Percentiles rank a stretch among this genome's conserved stretches.
phyloP scores from a whole-genome alignment of 208 protist species.

The Acanthamoeba healyi region DNA sequence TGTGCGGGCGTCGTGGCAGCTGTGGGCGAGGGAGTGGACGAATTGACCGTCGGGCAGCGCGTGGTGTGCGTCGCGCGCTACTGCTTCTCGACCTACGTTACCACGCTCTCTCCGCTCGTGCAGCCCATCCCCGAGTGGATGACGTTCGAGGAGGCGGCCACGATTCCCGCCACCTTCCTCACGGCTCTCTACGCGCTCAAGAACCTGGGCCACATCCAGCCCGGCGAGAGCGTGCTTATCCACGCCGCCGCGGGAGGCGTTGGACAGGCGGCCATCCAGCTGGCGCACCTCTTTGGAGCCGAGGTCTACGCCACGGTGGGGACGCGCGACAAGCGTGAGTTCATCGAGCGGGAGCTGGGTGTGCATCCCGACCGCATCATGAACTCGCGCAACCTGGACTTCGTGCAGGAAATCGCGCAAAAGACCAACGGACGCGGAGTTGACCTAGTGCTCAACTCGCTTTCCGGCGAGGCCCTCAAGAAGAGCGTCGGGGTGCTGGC shows the following conservation, averaged over 20 bases:
- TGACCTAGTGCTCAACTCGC: constrained; percentile 89
- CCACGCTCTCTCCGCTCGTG: constrained; percentile 53
- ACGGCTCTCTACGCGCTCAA: constrained; percentile 78
- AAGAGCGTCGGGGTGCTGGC: constrained; percentile 76
- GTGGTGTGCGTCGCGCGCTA: constrained; percentile 84
- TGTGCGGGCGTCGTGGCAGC: constrained; percentile 82
- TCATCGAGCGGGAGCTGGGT: constrained; percentile 57
- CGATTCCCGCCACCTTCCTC: constrained; percentile 82
- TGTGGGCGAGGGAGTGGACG: constrained; percentile 72
- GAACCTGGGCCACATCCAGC: constrained; percentile 58
- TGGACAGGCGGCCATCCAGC: constrained; percentile 68
- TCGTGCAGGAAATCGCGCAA: constrained; percentile 14
- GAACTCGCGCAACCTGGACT: constrained; percentile 74
- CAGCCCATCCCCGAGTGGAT: constrained; percentile 78
- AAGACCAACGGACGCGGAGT: constrained; percentile 83
- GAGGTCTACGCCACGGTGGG: constrained; percentile 65
- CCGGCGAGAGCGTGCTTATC: constrained; percentile 71
- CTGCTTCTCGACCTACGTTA: constrained; percentile 78
- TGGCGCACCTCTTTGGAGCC: constrained; percentile 58
- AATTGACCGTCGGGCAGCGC: constrained; percentile 80
- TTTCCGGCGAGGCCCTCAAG: constrained; percentile 85
- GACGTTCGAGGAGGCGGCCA: constrained; percentile 78
- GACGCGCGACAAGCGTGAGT: constrained; percentile 13
- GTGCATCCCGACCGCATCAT: constrained; percentile 31
- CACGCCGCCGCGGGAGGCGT: constrained; percentile 69